These are phyloP conservation scores for Eimeria necatrix DNA, from an alignment of 169 alveolate species.

Conservation along the genomic window DNA sequence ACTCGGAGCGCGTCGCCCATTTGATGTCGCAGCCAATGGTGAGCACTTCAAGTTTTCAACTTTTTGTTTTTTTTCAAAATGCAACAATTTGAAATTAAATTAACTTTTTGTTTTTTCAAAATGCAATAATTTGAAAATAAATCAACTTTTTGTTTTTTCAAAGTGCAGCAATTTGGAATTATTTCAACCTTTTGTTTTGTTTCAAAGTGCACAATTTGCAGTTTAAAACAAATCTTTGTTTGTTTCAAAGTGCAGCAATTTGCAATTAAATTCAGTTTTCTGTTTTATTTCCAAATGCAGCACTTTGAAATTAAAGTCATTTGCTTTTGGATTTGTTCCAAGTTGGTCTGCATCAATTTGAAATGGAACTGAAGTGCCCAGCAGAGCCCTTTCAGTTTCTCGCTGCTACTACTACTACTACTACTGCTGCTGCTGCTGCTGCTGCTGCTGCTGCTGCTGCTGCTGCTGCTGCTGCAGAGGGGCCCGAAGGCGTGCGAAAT, in stretches of 20 bases:
- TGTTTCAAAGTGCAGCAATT: background rate
- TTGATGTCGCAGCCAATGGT: slow-evolving; percentile 33
- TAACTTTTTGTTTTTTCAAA: background rate
- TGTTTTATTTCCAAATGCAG: background rate
- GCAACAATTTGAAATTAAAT: background rate
- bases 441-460: background rate
- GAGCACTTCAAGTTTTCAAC: background rate
- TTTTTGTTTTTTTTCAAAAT: background rate
- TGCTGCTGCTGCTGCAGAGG: background rate
- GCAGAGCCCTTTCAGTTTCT: too few species aligned
- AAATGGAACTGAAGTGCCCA: too few species aligned
- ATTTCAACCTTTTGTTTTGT: background rate
- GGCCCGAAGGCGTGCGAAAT: slow-evolving; percentile 81
- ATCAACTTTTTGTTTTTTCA: background rate
- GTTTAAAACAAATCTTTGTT: background rate
- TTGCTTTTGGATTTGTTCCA: background rate
- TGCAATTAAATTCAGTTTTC: background rate
- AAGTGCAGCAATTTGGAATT: background rate
- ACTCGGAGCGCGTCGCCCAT: slow-evolving; percentile 41
- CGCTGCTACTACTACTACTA: too few species aligned
- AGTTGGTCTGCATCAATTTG: too few species aligned
- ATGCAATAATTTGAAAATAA: background rate
- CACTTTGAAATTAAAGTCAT: too few species aligned
- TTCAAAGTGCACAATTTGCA: background rate
- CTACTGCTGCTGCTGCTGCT: too few species aligned